These are phyloP conservation scores for Monsonia emarginata DNA, from an alignment of 441 rosid genomes.

Conservation along the genomic window DNA sequence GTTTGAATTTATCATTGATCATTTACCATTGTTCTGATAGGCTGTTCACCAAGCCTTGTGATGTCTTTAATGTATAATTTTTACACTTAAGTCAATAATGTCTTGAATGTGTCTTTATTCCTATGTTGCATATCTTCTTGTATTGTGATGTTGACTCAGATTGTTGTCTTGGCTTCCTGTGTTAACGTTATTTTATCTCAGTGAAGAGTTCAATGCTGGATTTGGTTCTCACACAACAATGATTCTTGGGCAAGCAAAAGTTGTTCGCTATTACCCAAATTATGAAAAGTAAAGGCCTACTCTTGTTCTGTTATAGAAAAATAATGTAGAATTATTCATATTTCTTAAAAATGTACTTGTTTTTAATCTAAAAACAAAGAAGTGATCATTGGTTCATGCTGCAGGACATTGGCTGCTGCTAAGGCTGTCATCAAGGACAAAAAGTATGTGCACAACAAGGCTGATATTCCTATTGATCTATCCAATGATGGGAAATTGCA, in stretches of 20 bases:
- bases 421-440: slow-evolving; percentile 70
- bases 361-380: background rate
- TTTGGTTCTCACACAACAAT: slow-evolving; percentile 96
- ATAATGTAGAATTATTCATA: slow-evolving; percentile 16
- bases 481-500: slow-evolving; percentile 60
- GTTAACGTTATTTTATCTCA: slow-evolving; percentile 23
- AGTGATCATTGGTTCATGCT: slow-evolving; percentile 17
- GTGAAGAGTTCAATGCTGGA: slow-evolving; percentile 93
- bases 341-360: background rate
- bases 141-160: background rate
- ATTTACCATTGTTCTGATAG: too few relatives aligned
- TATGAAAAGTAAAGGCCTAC: slow-evolving; percentile 52
- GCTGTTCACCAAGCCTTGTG: too few relatives aligned
- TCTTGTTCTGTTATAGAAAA: slow-evolving; percentile 10
- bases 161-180: background rate
- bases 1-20: too few relatives aligned
- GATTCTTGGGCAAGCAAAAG: slow-evolving; percentile 89
- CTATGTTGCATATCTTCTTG: too few relatives aligned
- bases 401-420: slow-evolving; percentile 64
- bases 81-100: too few relatives aligned
- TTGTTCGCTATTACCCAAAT: slow-evolving; percentile 73
- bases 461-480: slow-evolving; percentile 52
- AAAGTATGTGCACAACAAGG: slow-evolving; percentile 52
- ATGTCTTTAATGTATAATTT: too few relatives aligned
- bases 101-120: too few relatives aligned